Evolutionary conservation across 2,329 filamentous ascomycete species (phyloP), one percentile per base, ranked within the genome.

Genomic region (Colletotrichum lini): DNA sequence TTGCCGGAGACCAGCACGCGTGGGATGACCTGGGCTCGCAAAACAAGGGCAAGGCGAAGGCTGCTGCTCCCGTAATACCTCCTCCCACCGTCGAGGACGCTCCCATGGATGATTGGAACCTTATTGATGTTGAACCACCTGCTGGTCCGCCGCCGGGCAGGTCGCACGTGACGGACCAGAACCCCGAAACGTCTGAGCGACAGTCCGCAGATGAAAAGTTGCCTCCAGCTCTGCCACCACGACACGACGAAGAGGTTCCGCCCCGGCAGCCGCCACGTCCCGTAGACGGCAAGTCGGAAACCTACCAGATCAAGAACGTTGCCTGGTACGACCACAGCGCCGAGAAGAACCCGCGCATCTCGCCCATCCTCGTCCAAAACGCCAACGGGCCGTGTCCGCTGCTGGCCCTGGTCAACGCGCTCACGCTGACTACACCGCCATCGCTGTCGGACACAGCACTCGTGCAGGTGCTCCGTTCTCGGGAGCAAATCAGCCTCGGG

Each of bases 351-450:
- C 86, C 94, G 47, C 88, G 94, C 53, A 87, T 88, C n/a, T 96
- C 94, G 0, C 96, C 96, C 0, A 94, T 98, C 67, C 84, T 98
- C 50, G 91, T 97, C 4, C 96, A 99, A 78, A 98, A 98, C 76
- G 90, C 92, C 67, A 99, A 99, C 77, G 96, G 96, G 0, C 96
- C 96, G 1, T 99, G 96, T 80, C 96, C 96, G 1, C 83, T 99
- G 16, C 90, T 99, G 35, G 96, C 96, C 2, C 86, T 99, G 6
- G 95, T 98, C 70, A 99, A 99, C 79, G 95, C 95, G 1, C 86
- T 99, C 18, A 93, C 94, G 0, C 84, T 99, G 65, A 95, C 94
- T 3, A 96, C 95, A 0, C 92, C 93, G 1, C 85, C 90, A 4
- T 86, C 89, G 23, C 79, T 79, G 60, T 84, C 75, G 75, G 83